A percentile compares a stretch with the other conserved stretches of the same genome.
Evolutionary conservation across 2,329 filamentous ascomycete genomes (phyloP).

Genomic region (Incumbomyces lentus): DNA sequence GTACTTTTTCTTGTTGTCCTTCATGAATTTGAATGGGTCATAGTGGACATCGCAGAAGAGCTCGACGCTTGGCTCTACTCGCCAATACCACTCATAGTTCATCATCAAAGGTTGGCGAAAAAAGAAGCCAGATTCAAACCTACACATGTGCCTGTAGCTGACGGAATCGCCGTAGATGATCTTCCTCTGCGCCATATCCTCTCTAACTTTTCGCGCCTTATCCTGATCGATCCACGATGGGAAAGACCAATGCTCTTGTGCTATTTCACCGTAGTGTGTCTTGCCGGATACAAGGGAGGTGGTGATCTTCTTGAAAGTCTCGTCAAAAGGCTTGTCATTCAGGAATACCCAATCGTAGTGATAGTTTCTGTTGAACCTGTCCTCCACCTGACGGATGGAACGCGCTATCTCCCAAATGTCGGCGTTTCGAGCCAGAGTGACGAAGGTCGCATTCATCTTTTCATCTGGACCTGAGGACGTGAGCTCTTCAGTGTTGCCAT

Average conservation of each 20-base stretch:
- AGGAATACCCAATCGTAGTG: slow-evolving; percentile 99
- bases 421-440: slow-evolving; percentile 83
- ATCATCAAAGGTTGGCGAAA: slow-evolving; percentile 89
- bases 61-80: slow-evolving; percentile 93
- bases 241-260: slow-evolving; percentile 92
- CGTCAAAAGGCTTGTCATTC: slow-evolving; percentile 90
- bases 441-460: slow-evolving; percentile 94
- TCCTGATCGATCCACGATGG: slow-evolving; percentile 93
- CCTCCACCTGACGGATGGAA: slow-evolving; percentile 92
- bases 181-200: slow-evolving; percentile 88
- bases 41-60: slow-evolving; percentile 93
- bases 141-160: slow-evolving; percentile 98
- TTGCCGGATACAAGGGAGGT: slow-evolving; percentile 81
- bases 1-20: slow-evolving; percentile 95
- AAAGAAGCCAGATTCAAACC: slow-evolving; percentile 98
- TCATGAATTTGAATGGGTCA: slow-evolving; percentile 94
- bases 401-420: slow-evolving; percentile 95
- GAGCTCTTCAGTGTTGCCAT: slow-evolving; percentile 8
- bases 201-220: slow-evolving; percentile 76
- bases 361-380: slow-evolving; percentile 93
- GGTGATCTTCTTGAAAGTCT: slow-evolving; percentile 87
- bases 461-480: slow-evolving; percentile 49
- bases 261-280: slow-evolving; percentile 82
- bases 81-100: slow-evolving; percentile 99
- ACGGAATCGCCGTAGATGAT: slow-evolving; percentile 97